These are phyloP conservation scores for Saturnispora silvae DNA, from an alignment of 805 yeast genomes.

Conservation along the genomic window DNA sequence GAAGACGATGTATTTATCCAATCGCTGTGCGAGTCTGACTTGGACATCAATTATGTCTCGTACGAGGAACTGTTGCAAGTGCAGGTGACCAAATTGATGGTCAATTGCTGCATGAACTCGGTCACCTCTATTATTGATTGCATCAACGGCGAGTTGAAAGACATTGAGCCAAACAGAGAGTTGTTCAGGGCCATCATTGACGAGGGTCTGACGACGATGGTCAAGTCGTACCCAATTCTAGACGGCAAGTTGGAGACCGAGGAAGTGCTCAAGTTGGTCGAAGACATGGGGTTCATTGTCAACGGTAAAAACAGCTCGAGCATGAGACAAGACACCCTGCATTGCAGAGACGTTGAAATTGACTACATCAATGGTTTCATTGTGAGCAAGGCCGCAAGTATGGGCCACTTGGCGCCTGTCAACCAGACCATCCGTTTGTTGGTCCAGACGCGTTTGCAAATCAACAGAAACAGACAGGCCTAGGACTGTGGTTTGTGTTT, in stretches of 20 bases:
- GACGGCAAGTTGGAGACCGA: constrained; percentile 10
- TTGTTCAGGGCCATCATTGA: constrained; percentile 33
- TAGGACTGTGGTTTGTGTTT: background rate
- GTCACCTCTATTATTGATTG: constrained; percentile 71
- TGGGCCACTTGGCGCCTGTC: constrained; percentile 33
- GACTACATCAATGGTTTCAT: constrained; percentile 79
- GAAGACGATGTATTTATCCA: constrained; percentile 13
- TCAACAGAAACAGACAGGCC: constrained; percentile 1
- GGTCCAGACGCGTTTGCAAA: constrained; percentile 1
- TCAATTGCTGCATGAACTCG: constrained; percentile 79
- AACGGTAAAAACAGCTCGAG: constrained; percentile 50
- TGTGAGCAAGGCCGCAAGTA: constrained; percentile 39
- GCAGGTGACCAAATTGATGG: constrained; percentile 67
- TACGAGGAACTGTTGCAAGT: constrained; percentile 38
- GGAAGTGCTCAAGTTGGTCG: constrained; percentile 24
- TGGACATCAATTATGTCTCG: constrained; percentile 24
- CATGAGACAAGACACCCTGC: constrained; percentile 58
- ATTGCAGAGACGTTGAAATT: constrained; percentile 58
- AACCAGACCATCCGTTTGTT: constrained; percentile 33
- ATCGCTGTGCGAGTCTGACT: constrained; percentile 19
- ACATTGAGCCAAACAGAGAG: constrained; percentile 25
- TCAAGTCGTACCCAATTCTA: constrained; percentile 22
- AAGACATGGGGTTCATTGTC: constrained; percentile 20
- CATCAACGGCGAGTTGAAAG: constrained; percentile 61
- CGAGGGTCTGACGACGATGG: constrained; percentile 37